Base-by-base conservation (phyloP, 768 basidiomycete species). In the Hericium erinaceus region DNA sequence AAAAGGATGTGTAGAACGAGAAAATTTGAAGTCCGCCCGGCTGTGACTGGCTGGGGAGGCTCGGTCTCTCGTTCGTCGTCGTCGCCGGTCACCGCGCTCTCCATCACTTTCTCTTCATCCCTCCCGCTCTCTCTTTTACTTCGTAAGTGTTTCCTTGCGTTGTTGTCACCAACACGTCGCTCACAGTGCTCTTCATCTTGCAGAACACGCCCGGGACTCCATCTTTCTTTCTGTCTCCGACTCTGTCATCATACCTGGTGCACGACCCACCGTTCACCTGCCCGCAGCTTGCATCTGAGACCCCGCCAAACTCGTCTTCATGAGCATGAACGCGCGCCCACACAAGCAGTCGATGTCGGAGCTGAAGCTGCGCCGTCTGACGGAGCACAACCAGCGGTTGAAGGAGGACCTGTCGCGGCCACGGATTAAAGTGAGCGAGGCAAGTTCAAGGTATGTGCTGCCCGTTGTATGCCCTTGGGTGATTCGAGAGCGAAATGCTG, bases 291-390 rank as follows among this genome's bases (percentile, higher is more conserved):
- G 15, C 26, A 26, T 41, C 33, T 51, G 44, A 46, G 44, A 46
- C 44, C n/a, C 44, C 44, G 20, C 16, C 15, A 8, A 4, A 33
- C 9, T 46, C 44, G 44, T n/a, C 20, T 6, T 15, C 20, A 46
- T 20, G 44, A 66, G 63, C 39, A 89, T 89, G 87, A 87, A 83
- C 70, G 75, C 82, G 57, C 82, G 87, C 65, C 85, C 85, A 24
- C 87, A 87, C 70, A 89, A 89, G 80, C 93, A 94, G 80, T 91
- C 92, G 66, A 95, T 98, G 85, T 83, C 84, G 51, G 88, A 90
- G 74, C 77, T 90, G 70, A 89, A 87, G 75, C 82, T 89, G 57
- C 78, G 88, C n/a, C 77, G 88, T 57, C 73, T 90, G 56, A 74
- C 81, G 38, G 88, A 90, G 68, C 88, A 90, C 68, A 90, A 89